phyloP scores from a whole-genome alignment of 306 rosid species.

The Vigna radiata region DNA sequence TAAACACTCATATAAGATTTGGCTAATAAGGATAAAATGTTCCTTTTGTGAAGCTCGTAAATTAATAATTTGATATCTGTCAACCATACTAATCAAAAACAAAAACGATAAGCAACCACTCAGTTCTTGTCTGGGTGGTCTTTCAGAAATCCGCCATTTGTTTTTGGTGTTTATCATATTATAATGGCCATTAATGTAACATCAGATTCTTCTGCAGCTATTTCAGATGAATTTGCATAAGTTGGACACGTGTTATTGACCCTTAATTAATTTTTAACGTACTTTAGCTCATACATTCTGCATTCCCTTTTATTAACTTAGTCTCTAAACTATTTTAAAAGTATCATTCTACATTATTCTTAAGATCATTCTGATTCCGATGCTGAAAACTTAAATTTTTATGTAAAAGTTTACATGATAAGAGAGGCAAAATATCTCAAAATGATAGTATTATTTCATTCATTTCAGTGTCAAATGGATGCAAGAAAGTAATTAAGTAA shows the following conservation, averaged over 20 bases:
- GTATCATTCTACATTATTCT: no score
- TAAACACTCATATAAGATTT: not conserved
- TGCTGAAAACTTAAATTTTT: no score
- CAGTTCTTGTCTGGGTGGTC: slow-evolving; percentile 39
- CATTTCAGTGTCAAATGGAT: no score
- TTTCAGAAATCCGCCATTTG: slow-evolving; percentile 36
- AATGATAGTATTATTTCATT: not conserved
- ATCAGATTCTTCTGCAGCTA: slow-evolving; percentile 12
- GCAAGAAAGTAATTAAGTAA: no score
- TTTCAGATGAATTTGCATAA: slow-evolving; percentile 1
- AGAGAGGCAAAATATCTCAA: not conserved
- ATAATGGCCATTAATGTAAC: slow-evolving; percentile 7
- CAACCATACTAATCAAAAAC: not conserved
- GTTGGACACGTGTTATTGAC: slow-evolving; percentile 8
- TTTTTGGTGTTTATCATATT: slow-evolving; percentile 28
- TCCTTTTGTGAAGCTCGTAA: not conserved
- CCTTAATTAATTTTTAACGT: not conserved
- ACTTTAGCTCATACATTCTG: slow-evolving; percentile 2
- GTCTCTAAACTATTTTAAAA: not conserved
- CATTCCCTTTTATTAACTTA: not conserved
- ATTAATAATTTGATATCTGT: not conserved
- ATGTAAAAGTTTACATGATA: no score
- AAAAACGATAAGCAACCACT: not conserved
- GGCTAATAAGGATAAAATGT: not conserved
- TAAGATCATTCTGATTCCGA: no score